phyloP scores from a whole-genome alignment of 169 alveolate species.

The Miamiensis avidus region DNA sequence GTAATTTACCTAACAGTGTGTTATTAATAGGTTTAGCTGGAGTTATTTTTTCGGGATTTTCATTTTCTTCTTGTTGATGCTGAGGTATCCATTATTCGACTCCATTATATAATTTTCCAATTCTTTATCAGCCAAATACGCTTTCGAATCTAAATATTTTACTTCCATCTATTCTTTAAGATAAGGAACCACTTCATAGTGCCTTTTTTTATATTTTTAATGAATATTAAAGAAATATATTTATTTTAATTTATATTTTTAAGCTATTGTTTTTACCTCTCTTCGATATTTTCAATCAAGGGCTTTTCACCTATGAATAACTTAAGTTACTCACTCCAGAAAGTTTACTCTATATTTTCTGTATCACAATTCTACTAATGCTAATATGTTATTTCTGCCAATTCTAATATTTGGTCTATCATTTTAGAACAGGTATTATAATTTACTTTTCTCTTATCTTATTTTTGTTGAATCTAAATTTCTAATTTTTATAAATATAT shows the following conservation, averaged over 20 bases:
- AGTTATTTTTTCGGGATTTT: constrained; percentile 52
- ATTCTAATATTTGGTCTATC: constrained; percentile 72
- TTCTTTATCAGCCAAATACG: constrained; percentile 66
- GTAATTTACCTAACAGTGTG: too few species aligned
- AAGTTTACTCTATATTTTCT: constrained; percentile 73
- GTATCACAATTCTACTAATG: constrained; percentile 75
- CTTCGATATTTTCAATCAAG: constrained; percentile 48
- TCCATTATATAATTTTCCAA: constrained; percentile 71
- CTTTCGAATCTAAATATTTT: constrained; percentile 17
- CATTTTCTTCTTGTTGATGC: constrained; percentile 39
- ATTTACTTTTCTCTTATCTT: constrained; percentile 56
- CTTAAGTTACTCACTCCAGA: constrained; percentile 81
- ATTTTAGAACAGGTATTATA: constrained; percentile 64
- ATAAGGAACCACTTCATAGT: background rate
- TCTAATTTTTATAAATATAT: too few species aligned
- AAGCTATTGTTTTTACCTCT: too few species aligned
- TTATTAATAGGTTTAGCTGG: constrained; percentile 69
- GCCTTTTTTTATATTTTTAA: background rate
- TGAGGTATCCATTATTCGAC: constrained; percentile 80
- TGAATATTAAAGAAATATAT: too few species aligned
- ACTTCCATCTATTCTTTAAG: constrained; percentile 7
- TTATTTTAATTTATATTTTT: too few species aligned
- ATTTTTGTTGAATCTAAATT: constrained; percentile 63
- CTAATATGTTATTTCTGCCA: constrained; percentile 79
- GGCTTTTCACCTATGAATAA: constrained; percentile 66